These are phyloP conservation scores for Amanita fuliginea DNA, from an alignment of 768 basidiomycete genomes.

Conservation along the genomic window DNA sequence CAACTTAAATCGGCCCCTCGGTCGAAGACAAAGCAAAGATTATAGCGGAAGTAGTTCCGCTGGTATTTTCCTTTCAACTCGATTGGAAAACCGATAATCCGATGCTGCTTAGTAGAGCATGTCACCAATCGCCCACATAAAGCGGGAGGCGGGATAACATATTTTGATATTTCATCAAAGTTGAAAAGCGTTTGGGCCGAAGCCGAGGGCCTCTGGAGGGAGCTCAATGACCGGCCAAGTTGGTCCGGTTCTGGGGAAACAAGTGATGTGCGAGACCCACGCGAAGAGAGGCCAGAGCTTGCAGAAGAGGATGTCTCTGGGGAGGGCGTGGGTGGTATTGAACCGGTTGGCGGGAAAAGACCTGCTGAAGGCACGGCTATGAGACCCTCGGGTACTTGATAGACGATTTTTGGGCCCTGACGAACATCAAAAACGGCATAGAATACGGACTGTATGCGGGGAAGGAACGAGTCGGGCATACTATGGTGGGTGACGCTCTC, in stretches of 20 bases:
- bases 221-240: slow-evolving; percentile 29
- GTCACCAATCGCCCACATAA: slow-evolving; percentile 85
- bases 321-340: slow-evolving; percentile 29
- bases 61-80: slow-evolving; percentile 66
- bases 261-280: slow-evolving; percentile 42
- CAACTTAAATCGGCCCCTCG: slow-evolving; percentile 85
- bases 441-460: slow-evolving; percentile 79
- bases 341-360: slow-evolving; percentile 15
- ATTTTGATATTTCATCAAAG: slow-evolving; percentile 86
- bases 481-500: no score
- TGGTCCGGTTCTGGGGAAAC: slow-evolving; percentile 36
- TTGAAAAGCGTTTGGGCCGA: slow-evolving; percentile 59
- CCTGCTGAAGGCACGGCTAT: slow-evolving; percentile 40
- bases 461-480: slow-evolving; percentile 50
- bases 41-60: slow-evolving; percentile 86
- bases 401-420: slow-evolving; percentile 82
- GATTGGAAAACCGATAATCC: slow-evolving; percentile 89
- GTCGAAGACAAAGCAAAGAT: slow-evolving; percentile 94
- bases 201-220: slow-evolving; percentile 40
- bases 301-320: slow-evolving; percentile 18
- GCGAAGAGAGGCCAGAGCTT: slow-evolving; percentile 24
- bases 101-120: slow-evolving; percentile 69
- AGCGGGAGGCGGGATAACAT: slow-evolving; percentile 81
- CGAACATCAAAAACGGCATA: slow-evolving; percentile 85
- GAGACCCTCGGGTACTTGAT: slow-evolving; percentile 90